These are phyloP conservation scores for Trypanosoma cruzi DNA, from an alignment of 208 protist species.

Conservation along the genomic window DNA sequence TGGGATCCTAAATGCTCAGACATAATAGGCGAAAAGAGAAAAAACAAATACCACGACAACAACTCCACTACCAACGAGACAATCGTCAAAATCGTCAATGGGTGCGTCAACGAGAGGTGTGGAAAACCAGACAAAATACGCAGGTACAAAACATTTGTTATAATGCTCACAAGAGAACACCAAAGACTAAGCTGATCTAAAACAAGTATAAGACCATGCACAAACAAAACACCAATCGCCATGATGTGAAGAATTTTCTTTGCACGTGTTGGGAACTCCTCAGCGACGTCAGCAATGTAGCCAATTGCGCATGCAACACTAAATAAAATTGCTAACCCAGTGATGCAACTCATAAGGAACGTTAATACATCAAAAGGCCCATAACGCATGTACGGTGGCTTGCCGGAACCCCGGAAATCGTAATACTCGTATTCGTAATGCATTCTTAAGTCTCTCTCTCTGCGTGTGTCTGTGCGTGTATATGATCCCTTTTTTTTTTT, in stretches of 20 bases:
- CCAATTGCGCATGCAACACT: conserved; percentile 42
- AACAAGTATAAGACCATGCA: conserved; percentile 44
- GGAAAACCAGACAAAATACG: conserved; percentile 49
- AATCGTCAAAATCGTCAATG: conserved; percentile 33
- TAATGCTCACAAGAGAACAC: conserved; percentile 49
- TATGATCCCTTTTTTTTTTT: too few relatives aligned
- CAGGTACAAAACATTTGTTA: conserved; percentile 48
- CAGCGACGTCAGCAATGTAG: conserved; percentile 47
- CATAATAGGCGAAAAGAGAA: conserved; percentile 5
- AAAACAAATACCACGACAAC: conserved; percentile 48
- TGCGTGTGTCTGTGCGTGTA: background rate
- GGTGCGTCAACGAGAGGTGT: conserved; percentile 33
- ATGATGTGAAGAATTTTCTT: conserved; percentile 35
- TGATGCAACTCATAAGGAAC: conserved; percentile 44
- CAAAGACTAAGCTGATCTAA: conserved; percentile 59
- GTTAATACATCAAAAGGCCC: conserved; percentile 52
- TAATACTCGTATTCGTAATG: conserved; percentile 25
- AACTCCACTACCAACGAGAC: conserved; percentile 40
- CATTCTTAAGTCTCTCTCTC: background rate
- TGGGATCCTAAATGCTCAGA: background rate
- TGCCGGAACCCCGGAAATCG: background rate
- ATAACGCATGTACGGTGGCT: conserved; percentile 36
- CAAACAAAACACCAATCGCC: conserved; percentile 34
- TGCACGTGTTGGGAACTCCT: conserved; percentile 53
- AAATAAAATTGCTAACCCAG: conserved; percentile 34